These are phyloP conservation scores for Botrytis paeoniae DNA, from an alignment of 2,329 filamentous ascomycete genomes.

Conservation along the genomic window DNA sequence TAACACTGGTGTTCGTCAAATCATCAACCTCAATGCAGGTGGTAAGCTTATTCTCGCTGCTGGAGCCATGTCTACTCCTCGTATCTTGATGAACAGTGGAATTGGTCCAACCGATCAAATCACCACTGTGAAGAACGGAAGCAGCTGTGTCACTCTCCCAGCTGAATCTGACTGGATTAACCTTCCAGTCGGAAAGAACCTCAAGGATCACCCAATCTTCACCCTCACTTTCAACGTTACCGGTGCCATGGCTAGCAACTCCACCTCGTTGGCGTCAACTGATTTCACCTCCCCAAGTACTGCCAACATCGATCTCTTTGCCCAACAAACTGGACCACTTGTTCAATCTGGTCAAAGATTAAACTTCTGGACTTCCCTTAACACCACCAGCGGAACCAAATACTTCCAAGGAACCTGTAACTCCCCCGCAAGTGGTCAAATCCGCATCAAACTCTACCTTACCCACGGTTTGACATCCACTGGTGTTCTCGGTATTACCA, in stretches of 20 bases:
- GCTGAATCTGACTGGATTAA: constrained; percentile 50
- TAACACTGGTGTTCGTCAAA: constrained; percentile 36
- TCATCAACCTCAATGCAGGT: constrained; percentile 36
- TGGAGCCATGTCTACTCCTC: constrained; percentile 30
- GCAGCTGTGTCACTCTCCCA: constrained; percentile 41
- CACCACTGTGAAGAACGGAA: constrained; percentile 31
- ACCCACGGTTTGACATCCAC: constrained; percentile 49
- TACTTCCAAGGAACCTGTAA: constrained; percentile 19
- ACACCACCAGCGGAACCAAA: constrained; percentile 11
- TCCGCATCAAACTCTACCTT: constrained; percentile 50
- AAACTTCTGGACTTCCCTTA: constrained; percentile 18
- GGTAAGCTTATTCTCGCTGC: constrained; percentile 32
- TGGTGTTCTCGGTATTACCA: constrained; percentile 44
- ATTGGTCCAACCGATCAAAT: constrained; percentile 41
- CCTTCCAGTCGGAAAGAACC: constrained; percentile 57
- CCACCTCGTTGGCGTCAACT: neutral
- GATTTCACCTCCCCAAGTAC: constrained; percentile 47
- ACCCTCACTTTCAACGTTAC: constrained; percentile 29
- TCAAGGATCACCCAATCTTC: constrained; percentile 55
- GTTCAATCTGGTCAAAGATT: constrained; percentile 15
- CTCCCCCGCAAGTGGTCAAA: constrained; percentile 36
- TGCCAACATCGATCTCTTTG: constrained; percentile 37
- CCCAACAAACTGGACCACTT: constrained; percentile 3
- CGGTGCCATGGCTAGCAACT: constrained; percentile 1
- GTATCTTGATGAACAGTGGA: constrained; percentile 35